A percentile compares a stretch with the other conserved stretches of the same genome.
Evolutionary conservation across 2,329 filamentous ascomycete species (phyloP).

Genomic region (Alternaria ventricosa): DNA sequence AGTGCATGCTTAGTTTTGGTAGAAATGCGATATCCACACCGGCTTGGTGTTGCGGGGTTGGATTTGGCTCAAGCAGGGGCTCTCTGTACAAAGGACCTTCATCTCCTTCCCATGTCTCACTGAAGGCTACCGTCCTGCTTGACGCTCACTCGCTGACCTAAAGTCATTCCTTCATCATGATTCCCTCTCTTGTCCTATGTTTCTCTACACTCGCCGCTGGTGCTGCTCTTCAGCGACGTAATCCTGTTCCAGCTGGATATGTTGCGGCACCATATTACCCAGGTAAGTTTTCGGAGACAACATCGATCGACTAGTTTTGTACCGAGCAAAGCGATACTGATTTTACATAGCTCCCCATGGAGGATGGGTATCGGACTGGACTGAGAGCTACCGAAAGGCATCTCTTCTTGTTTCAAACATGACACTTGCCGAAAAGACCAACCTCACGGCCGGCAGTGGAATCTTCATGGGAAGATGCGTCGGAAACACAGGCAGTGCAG

Average conservation of each 20-base stretch:
- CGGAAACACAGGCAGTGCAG: constrained; percentile 76
- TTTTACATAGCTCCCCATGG: constrained; percentile 63
- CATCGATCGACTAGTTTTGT: not conserved
- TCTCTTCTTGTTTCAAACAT: constrained; percentile 72
- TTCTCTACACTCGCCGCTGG: constrained; percentile 27
- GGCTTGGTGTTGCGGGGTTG: constrained; percentile 16
- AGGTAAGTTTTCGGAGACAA: constrained; percentile 10
- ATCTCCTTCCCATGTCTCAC: not conserved
- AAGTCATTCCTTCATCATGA: constrained; percentile 25
- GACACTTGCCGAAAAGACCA: constrained; percentile 82
- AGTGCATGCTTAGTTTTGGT: constrained; percentile 10
- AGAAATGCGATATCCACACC: not conserved
- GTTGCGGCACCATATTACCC: constrained; percentile 70
- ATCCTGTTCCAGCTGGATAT: constrained; percentile 44
- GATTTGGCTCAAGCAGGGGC: not conserved
- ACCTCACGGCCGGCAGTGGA: constrained; percentile 74
- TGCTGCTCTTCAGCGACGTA: constrained; percentile 39
- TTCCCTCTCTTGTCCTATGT: constrained; percentile 28
- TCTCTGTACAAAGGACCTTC: constrained; percentile 9
- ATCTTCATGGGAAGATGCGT: constrained; percentile 75
- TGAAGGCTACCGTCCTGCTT: constrained; percentile 5
- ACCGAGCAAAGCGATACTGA: not conserved
- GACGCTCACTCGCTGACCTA: constrained; percentile 1
- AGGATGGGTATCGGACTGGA: constrained; percentile 74
- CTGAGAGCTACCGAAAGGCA: constrained; percentile 73